These are phyloP conservation scores for Astrothelium macrocarpum DNA, from an alignment of 495 filamentous ascomycete species.

Conservation along the genomic window DNA sequence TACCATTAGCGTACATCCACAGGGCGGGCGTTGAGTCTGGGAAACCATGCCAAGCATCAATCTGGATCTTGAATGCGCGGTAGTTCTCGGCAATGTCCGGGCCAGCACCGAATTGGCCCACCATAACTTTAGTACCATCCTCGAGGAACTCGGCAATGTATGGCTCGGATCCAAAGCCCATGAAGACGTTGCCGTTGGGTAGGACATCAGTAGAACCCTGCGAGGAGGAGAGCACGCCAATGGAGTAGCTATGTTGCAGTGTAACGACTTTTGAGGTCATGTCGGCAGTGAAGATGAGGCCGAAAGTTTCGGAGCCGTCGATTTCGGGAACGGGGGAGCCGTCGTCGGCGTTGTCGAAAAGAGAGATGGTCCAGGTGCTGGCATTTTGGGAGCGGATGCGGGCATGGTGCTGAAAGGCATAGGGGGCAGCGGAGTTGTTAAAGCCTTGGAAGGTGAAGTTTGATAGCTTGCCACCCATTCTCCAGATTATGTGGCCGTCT, in stretches of 20 bases:
- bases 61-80: slow-evolving; percentile 17
- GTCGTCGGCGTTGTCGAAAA: slow-evolving; percentile 27
- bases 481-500: slow-evolving; percentile 23
- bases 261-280: slow-evolving; percentile 18
- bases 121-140: slow-evolving; percentile 24
- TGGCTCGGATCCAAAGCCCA: slow-evolving; percentile 23
- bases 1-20: neutral
- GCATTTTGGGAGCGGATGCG: slow-evolving; percentile 9
- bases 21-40: slow-evolving; percentile 9
- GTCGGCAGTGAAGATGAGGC: slow-evolving; percentile 12
- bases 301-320: slow-evolving; percentile 16
- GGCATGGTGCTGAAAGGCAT: slow-evolving; percentile 27
- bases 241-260: slow-evolving; percentile 14
- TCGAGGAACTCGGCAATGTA: slow-evolving; percentile 18
- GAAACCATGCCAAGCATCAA: slow-evolving; percentile 13
- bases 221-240: slow-evolving; percentile 19
- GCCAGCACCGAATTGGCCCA: slow-evolving; percentile 22
- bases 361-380: slow-evolving; percentile 15
- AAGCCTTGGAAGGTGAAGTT: slow-evolving; percentile 18
- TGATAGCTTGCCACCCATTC: slow-evolving; percentile 23
- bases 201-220: slow-evolving; percentile 28
- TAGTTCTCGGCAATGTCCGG: slow-evolving; percentile 19
- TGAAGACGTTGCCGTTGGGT: slow-evolving; percentile 21
- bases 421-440: slow-evolving; percentile 17
- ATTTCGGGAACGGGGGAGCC: slow-evolving; percentile 11